Evolutionary conservation across 2,329 filamentous ascomycete genomes (phyloP).

Genomic region (Microsporum ferrugineum): DNA sequence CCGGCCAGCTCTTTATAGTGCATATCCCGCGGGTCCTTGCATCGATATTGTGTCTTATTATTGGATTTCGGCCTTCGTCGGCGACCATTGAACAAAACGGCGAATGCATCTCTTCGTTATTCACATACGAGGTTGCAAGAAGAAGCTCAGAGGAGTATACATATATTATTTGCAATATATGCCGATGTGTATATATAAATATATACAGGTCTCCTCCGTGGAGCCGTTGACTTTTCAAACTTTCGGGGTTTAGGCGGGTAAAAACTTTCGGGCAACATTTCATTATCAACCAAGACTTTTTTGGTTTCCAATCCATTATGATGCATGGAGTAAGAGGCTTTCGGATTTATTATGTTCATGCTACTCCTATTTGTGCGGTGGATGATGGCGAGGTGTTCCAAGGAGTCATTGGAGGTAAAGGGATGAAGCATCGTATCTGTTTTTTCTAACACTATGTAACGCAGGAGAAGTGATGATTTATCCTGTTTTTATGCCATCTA

Average conservation of each 20-base stretch:
- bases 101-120: background rate
- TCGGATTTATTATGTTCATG: background rate
- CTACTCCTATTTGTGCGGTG: background rate
- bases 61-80: constrained; percentile 2
- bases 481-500: background rate
- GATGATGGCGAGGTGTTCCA: background rate
- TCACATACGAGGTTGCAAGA: background rate
- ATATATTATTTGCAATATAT: background rate
- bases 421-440: background rate
- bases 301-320: background rate
- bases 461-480: background rate
- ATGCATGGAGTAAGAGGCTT: background rate
- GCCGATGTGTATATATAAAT: background rate
- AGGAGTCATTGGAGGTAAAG: background rate
- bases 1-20: background rate
- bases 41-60: background rate
- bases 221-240: background rate
- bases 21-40: background rate
- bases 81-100: background rate
- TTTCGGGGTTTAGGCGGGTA: background rate
- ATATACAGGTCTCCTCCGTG: background rate
- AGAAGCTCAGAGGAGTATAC: background rate
- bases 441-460: background rate
- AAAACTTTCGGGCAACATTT: background rate
- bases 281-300: background rate